Conservation (phyloP, 306 rosid genomes). For the Senna tora region DNA sequence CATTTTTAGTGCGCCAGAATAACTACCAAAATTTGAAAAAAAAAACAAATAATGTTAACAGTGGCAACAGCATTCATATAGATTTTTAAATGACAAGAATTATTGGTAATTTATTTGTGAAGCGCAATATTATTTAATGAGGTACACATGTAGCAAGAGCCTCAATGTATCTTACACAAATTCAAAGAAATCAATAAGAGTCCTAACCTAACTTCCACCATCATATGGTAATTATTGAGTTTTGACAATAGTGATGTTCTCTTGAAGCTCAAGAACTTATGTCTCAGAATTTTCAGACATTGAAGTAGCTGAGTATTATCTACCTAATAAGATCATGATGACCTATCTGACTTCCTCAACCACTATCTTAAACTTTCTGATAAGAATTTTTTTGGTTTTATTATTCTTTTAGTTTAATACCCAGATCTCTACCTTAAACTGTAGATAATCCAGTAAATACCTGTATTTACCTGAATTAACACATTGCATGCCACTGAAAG, state of each 20-base stretch:
- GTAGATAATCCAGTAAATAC: conserved; percentile 1
- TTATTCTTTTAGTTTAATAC: not conserved
- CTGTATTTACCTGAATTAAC: conserved; percentile 82
- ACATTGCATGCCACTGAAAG: conserved; percentile 70
- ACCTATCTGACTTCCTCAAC: not conserved
- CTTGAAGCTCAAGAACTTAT: not conserved
- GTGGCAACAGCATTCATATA: conserved; percentile 25
- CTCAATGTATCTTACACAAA: conserved; percentile 3
- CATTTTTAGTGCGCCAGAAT: conserved; percentile 78
- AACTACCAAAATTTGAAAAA: conserved; percentile 51
- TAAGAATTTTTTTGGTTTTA: too few relatives aligned
- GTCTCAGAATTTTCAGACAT: not conserved
- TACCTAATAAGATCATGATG: not conserved
- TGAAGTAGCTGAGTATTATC: not conserved
- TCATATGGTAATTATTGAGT: not conserved
- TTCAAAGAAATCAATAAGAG: conserved; percentile 9
- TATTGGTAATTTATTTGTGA: not conserved
- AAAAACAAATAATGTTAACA: conserved; percentile 9
- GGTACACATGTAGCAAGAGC: not conserved
- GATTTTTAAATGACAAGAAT: conserved; percentile 10
- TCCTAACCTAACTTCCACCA: not conserved
- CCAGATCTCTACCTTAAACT: not conserved
- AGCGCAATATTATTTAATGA: not conserved
- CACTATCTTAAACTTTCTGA: not conserved
- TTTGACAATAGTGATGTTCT: not conserved